These are phyloP conservation scores for Tetrahymena malaccensis DNA, from an alignment of 73 alveolate species.

Conservation along the genomic window DNA sequence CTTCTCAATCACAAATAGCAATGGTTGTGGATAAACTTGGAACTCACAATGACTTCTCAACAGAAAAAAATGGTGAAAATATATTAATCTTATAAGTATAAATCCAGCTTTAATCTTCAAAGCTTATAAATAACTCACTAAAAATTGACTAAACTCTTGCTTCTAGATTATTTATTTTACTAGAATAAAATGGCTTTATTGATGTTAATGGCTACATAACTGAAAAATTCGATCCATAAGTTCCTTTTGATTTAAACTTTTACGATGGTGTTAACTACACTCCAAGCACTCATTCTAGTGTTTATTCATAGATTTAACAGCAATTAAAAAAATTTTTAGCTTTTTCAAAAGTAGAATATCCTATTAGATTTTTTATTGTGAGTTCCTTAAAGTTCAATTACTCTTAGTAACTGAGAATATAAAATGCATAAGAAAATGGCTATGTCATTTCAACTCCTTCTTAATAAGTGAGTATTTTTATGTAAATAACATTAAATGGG, in stretches of 20 bases:
- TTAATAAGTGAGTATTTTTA: background rate
- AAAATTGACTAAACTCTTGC: background rate
- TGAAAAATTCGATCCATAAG: background rate
- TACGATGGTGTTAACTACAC: background rate
- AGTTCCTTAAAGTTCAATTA: background rate
- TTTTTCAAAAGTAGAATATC: background rate
- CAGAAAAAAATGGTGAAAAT: background rate
- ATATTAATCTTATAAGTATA: background rate
- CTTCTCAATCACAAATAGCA: background rate
- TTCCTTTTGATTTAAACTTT: background rate
- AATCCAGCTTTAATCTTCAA: background rate
- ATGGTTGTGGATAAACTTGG: background rate
- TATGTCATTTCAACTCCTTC: background rate
- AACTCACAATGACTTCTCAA: background rate
- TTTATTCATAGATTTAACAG: background rate
- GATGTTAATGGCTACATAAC: background rate
- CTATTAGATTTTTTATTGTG: background rate
- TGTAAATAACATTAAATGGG: background rate
- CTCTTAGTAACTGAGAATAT: background rate
- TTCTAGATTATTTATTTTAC: background rate
- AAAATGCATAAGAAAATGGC: background rate
- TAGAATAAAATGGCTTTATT: background rate
- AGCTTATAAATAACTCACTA: background rate
- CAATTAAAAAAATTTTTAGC: background rate
- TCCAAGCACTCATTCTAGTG: background rate